Conservation (phyloP, 805 yeast genomes). For the Kazachstania taianensis region DNA sequence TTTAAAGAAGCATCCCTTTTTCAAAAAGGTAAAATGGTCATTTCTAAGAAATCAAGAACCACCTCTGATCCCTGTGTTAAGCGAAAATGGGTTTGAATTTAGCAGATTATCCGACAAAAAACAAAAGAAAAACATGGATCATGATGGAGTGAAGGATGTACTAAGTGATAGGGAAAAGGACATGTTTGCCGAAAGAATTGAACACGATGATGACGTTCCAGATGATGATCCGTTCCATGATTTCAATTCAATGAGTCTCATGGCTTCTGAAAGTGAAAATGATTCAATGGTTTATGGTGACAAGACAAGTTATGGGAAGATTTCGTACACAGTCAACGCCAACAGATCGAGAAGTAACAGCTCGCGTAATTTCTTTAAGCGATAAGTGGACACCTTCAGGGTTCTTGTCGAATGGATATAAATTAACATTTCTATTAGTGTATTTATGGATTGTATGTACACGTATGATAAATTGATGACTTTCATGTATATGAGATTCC, state of each 20-base stretch:
- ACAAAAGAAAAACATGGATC: constrained; percentile 5
- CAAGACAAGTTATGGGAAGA: constrained; percentile 33
- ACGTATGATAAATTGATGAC: too few species aligned
- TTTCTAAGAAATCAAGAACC: constrained; percentile 84
- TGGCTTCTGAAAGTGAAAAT: constrained; percentile 48
- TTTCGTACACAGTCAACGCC: constrained; percentile 32
- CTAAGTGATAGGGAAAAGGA: constrained; percentile 13
- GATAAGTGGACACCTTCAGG: too few species aligned
- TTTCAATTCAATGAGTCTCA: constrained; percentile 78
- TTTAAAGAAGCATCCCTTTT: constrained; percentile 81
- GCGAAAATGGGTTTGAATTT: constrained; percentile 43
- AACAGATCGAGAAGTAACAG: constrained; percentile 33
- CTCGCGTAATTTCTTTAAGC: constrained; percentile 28
- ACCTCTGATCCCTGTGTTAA: constrained; percentile 84
- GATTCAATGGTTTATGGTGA: constrained; percentile 41
- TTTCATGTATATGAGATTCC: too few species aligned
- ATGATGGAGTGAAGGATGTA: not conserved
- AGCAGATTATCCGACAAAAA: constrained; percentile 27
- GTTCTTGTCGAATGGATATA: too few species aligned
- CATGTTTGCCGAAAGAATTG: constrained; percentile 28
- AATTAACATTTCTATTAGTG: not conserved
- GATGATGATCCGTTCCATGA: constrained; percentile 69
- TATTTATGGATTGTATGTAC: too few species aligned
- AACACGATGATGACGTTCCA: constrained; percentile 29
- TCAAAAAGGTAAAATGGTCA: constrained; percentile 93